Base-by-base conservation (phyloP, 306 rosid genomes). In the Lathyrus tuberosus region DNA sequence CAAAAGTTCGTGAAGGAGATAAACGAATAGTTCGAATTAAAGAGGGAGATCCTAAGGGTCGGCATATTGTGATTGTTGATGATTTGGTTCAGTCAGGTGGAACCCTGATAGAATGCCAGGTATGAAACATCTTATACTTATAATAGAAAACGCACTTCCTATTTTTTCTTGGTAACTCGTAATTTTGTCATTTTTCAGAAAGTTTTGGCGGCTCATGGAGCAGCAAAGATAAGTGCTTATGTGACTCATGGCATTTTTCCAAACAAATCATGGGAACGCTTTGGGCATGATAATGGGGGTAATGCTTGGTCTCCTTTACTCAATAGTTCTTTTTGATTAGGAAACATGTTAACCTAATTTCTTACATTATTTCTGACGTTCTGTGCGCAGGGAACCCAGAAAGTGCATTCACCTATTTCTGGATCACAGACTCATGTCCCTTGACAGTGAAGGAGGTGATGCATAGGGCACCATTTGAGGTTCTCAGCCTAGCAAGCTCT, bases 51-150 rank as follows among this genome's bases (percentile, higher is more conserved):
- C 95, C 99, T 8, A 78, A 54, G 53, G 96, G 89, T 67, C 89
- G 92, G 71, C 99, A 94, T 75, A 78, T 94, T 56, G 92, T 94
- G 80, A 94, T 94, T 72, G 97, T 94, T 69, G 99, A 94, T 82
- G 99, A 94, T 82, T 86, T 94, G 86, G 99, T 94, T 72, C 99
- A 94, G 72, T 94, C 99, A 8, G 99, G 99, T 69, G 92, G 99
- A 59, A 94, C 99, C 68, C 85, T 94, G 63, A 82, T 87, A 43
- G 99, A 94, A 81, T 94, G 99, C 62, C 99, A 94, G 97, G 99
- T 94, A 88, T 63, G 66, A 40, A 67, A 67, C 65, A 24, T 71
- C 11, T 70, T 59, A 16, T 71, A 53, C 31, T 65, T 58, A 20
- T 35, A 30, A 3, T 22, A 15, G 61, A 33, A 79, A 76, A 71